Evolutionary conservation across 108 stramenopile species (phyloP).

Genomic region (Nannochloropsis salina): DNA sequence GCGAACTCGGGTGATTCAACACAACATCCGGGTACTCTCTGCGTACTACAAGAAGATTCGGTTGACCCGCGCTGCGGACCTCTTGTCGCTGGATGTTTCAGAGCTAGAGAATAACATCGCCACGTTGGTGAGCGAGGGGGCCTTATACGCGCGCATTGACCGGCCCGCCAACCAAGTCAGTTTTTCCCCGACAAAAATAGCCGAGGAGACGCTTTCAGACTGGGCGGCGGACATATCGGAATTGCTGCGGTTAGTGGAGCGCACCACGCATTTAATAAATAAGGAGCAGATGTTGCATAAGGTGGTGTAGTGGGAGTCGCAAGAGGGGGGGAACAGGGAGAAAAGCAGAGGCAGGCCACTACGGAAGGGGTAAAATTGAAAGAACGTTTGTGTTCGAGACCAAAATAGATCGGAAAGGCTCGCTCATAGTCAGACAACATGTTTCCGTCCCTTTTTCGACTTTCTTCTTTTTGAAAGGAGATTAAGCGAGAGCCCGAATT

Average conservation of each 20-base stretch:
- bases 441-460: too few relatives aligned
- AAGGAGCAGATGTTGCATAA: constrained; percentile 75
- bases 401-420: too few relatives aligned
- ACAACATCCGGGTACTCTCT: constrained; percentile 84
- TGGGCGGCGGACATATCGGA: constrained; percentile 87
- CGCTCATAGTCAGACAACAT: too few relatives aligned
- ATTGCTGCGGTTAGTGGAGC: constrained; percentile 83
- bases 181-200: constrained; percentile 62
- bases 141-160: constrained; percentile 61
- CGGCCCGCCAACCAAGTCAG: constrained; percentile 49
- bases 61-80: constrained; percentile 71
- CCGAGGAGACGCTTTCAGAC: constrained; percentile 79
- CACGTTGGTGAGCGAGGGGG: constrained; percentile 74
- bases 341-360: not conserved
- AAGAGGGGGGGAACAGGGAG: not conserved
- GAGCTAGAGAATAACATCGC: constrained; percentile 73
- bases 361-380: not conserved
- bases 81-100: constrained; percentile 65
- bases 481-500: too few relatives aligned
- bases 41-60: constrained; percentile 83
- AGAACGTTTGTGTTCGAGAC: too few relatives aligned
- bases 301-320: constrained; percentile 20
- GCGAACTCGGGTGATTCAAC: constrained; percentile 83
- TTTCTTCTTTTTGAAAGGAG: too few relatives aligned
- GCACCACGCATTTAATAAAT: constrained; percentile 89